Conservation (phyloP, 352 stramenopile genomes). For the Phytophthora megakarya region DNA sequence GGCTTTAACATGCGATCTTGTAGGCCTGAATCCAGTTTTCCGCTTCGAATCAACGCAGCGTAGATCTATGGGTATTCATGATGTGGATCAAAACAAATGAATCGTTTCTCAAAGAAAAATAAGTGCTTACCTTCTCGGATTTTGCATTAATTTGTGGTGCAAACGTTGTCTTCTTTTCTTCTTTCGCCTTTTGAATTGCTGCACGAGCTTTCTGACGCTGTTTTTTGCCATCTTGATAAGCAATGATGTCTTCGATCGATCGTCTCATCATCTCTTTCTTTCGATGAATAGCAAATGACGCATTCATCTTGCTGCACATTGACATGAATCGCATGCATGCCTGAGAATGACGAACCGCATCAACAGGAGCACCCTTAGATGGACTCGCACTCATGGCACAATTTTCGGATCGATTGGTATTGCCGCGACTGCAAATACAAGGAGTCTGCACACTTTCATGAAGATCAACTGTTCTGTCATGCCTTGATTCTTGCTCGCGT, state of each 20-base stretch:
- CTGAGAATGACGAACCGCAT: conserved; percentile 35
- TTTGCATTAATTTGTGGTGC: conserved; percentile 52
- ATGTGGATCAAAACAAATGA: not conserved
- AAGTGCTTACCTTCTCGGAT: conserved; percentile 45
- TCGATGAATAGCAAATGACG: conserved; percentile 44
- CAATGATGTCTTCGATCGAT: conserved; percentile 60
- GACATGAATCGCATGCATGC: conserved; percentile 58
- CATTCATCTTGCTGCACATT: conserved; percentile 58
- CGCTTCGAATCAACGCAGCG: conserved; percentile 46
- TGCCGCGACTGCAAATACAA: conserved; percentile 50
- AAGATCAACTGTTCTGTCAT: conserved; percentile 34
- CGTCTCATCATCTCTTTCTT: conserved; percentile 56
- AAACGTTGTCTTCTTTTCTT: conserved; percentile 51
- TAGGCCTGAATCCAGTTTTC: conserved; percentile 34
- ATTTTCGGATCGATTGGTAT: conserved; percentile 21
- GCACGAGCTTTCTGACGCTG: conserved; percentile 43
- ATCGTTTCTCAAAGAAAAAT: not conserved
- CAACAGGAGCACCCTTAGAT: conserved; percentile 12
- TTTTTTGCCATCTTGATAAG: conserved; percentile 50
- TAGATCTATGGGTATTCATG: conserved; percentile 43
- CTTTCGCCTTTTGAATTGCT: conserved; percentile 33
- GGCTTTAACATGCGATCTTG: conserved; percentile 30
- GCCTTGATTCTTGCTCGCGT: conserved; percentile 23
- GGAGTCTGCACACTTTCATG: conserved; percentile 46
- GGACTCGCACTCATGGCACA: conserved; percentile 23